A percentile compares a stretch with the other conserved stretches of the same genome.
These are phyloP conservation scores for Sarocladiaceae sp. DNA, from an alignment of 2,329 filamentous ascomycete species.

Conservation along the genomic window DNA sequence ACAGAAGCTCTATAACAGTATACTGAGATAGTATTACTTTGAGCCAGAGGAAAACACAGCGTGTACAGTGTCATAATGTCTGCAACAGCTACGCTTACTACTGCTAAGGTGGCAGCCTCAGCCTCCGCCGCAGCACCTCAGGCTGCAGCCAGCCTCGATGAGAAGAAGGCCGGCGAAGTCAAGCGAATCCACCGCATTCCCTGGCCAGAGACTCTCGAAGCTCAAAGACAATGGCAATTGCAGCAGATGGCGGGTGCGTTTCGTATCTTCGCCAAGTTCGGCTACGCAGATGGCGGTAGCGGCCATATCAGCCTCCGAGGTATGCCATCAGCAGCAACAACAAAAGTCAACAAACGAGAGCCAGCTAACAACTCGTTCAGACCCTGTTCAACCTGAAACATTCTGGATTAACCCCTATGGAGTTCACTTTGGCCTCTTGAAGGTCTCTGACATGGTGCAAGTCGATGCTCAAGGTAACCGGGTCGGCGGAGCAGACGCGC, in stretches of 20 bases:
- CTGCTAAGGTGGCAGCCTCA: not conserved
- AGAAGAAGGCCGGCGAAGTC: not conserved
- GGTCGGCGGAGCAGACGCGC: constrained; percentile 49
- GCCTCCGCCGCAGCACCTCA: not conserved
- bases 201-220: not conserved
- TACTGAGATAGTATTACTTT: not conserved
- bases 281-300: constrained; percentile 10
- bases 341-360: not conserved
- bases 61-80: not conserved
- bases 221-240: constrained; percentile 8
- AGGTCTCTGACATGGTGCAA: constrained; percentile 60
- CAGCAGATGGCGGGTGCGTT: constrained; percentile 14
- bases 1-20: not conserved
- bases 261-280: constrained; percentile 13
- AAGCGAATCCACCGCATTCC: not conserved
- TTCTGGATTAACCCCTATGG: constrained; percentile 52
- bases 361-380: constrained; percentile 10
- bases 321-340: not conserved
- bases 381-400: constrained; percentile 25
- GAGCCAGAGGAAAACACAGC: no score
- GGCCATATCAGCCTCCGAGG: constrained; percentile 1
- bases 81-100: not conserved
- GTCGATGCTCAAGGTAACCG: constrained; percentile 53
- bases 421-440: constrained; percentile 58
- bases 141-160: not conserved